Conservation (phyloP, 495 filamentous ascomycete genomes). For the Penicillium arizonense region DNA sequence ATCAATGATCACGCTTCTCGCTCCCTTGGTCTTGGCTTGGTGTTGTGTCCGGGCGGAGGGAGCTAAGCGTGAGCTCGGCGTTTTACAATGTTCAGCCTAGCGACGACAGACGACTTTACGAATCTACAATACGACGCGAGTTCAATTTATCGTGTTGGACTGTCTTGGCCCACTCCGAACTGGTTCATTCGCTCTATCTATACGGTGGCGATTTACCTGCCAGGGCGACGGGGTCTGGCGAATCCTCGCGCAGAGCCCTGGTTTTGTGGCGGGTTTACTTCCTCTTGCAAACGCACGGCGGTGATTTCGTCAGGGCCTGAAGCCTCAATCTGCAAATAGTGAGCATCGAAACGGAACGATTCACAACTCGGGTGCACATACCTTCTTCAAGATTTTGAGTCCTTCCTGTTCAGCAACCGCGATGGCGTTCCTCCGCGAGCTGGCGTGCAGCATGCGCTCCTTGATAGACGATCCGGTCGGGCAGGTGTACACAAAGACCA, state of each 20-base stretch:
- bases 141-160: neutral
- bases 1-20: constrained; percentile 49
- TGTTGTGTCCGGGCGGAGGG: constrained; percentile 7
- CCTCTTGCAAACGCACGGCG: constrained; percentile 64
- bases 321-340: constrained; percentile 55
- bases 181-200: constrained; percentile 5
- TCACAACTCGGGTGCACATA: constrained; percentile 21
- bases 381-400: constrained; percentile 73
- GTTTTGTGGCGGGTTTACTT: constrained; percentile 72
- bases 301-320: constrained; percentile 77
- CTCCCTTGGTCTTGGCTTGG: constrained; percentile 13
- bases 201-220: constrained; percentile 40
- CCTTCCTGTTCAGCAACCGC: constrained; percentile 67
- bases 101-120: neutral
- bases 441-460: constrained; percentile 92
- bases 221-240: constrained; percentile 86
- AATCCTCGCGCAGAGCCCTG: constrained; percentile 65
- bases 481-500: constrained; percentile 95
- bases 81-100: constrained; percentile 3
- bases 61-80: constrained; percentile 3
- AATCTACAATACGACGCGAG: neutral
- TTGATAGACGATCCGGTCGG: constrained; percentile 78
- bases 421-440: constrained; percentile 72
- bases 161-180: constrained; percentile 8
- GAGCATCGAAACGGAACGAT: constrained; percentile 5